Evolutionary conservation across 208 protist genomes (phyloP), one percentile per base, ranked within the genome.

Genomic region (Acanthamoeba royreba): DNA sequence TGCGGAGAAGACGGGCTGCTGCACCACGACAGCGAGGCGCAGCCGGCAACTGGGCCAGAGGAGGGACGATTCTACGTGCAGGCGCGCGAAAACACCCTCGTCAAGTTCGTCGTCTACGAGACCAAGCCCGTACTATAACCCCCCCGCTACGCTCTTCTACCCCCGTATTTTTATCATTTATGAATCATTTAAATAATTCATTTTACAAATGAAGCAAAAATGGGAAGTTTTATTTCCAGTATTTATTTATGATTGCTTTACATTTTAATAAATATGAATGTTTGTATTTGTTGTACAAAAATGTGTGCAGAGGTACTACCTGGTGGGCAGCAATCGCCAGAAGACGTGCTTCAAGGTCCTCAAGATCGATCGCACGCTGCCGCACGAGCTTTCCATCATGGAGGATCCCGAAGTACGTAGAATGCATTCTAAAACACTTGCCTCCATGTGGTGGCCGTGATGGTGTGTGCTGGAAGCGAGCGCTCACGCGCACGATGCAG

Each of bases 361-460:
- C 66, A 96, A 97, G 47, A 96, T 97, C 47, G 96, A 97, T 72
- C 87, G 96, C 38, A 95, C 85, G 2, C n/a, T 47, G 63, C 94
- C 93, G 7, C 42, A 95, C 15, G 74, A 94, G 25, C 77, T 96
- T 4, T 43, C 63, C 0, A 69, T 97, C 15, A 88, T 45, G 42
- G 96, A 97, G 52, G 96, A 97, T 74, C 94, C 88, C 52, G 81
- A 77, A 38, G 63, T 77, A 38, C 63, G 5, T n/a, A n/a, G n/a
- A n/a, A n/a, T n/a, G n/a, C n/a, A n/a, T n/a, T n/a, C n/a, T n/a
- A n/a, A n/a, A n/a, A n/a, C n/a, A n/a, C n/a, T n/a, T n/a, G n/a
- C n/a, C 25, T 0, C 25, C 0, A 2, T 88, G 17, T 38, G 5
- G 1, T 35, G 17, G 2, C n/a, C 55, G 15, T n/a, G n/a, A n/a